Percentiles rank a stretch among this genome's conserved stretches.
Conservation (phyloP, 495 filamentous ascomycete genomes). For the Hypoxylon perforatum region DNA sequence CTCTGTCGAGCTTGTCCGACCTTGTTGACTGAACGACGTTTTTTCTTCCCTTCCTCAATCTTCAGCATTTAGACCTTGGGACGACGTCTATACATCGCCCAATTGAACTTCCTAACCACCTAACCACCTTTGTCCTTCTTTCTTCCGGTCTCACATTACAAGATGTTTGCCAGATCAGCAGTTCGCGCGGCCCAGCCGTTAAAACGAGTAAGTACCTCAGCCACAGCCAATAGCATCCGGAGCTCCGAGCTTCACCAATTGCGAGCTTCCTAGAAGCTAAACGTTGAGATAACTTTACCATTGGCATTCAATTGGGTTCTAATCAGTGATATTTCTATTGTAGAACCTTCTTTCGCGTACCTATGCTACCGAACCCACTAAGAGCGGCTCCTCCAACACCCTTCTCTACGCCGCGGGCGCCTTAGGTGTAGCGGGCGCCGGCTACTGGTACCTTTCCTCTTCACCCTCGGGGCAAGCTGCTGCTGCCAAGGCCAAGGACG, state of each 20-base stretch:
- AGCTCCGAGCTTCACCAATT: conserved; percentile 28
- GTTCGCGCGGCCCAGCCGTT: conserved; percentile 59
- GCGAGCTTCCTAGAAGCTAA: conserved; percentile 1
- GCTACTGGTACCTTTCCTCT: conserved; percentile 63
- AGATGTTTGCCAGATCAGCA: conserved; percentile 59
- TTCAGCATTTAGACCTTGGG: conserved; percentile 12
- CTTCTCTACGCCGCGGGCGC: conserved; percentile 56
- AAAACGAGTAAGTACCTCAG: conserved; percentile 52
- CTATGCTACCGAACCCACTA: conserved; percentile 64
- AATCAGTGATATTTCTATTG: background rate
- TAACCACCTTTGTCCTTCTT: background rate
- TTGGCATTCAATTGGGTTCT: conserved; percentile 37
- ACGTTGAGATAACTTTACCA: conserved; percentile 30
- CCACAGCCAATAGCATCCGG: conserved; percentile 17
- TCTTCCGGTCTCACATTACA: conserved; percentile 14
- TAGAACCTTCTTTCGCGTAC: conserved; percentile 55
- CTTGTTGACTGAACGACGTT: background rate
- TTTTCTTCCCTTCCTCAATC: conserved; percentile 1
- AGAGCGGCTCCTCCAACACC: conserved; percentile 53
- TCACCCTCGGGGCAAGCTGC: conserved; percentile 60
- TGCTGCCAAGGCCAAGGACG: conserved; percentile 62
- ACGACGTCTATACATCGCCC: conserved; percentile 4
- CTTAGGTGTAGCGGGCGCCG: conserved; percentile 55
- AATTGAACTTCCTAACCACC: conserved; percentile 11
- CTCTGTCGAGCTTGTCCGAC: conserved; percentile 27